A percentile compares a stretch with the other conserved stretches of the same genome.
phyloP scores from a whole-genome alignment of 257 asterid genomes.

The Handroanthus guayacan region DNA sequence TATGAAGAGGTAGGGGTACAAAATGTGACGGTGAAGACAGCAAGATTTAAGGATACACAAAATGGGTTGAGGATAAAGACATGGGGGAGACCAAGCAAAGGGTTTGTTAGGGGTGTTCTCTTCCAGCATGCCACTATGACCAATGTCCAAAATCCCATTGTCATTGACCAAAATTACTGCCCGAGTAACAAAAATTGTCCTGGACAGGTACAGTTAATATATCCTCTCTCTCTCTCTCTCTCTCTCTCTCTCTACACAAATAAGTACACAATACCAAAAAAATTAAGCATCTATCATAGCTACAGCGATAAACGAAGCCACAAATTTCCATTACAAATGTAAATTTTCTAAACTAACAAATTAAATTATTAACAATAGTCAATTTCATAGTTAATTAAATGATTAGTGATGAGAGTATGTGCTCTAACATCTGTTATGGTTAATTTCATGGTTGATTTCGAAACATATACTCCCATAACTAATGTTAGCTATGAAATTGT shows the following conservation, averaged over 20 bases:
- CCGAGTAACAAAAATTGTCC: conserved; percentile 55
- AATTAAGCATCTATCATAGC: no score
- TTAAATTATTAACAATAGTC: no score
- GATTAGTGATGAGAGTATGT: no score
- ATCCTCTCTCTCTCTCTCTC: not conserved
- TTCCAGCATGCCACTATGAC: conserved; percentile 62
- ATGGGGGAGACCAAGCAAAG: conserved; percentile 73
- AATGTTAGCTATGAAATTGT: no score
- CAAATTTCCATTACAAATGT: no score
- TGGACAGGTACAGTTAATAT: conserved; percentile 49
- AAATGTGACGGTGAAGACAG: conserved; percentile 59
- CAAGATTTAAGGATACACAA: conserved; percentile 48
- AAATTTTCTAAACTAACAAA: no score
- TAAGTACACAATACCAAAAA: not conserved
- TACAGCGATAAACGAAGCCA: no score
- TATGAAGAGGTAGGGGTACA: conserved; percentile 59
- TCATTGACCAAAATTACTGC: conserved; percentile 72
- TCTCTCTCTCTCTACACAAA: not conserved
- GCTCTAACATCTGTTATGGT: no score
- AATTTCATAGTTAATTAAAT: no score
- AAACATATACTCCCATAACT: no score
- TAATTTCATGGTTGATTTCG: no score
- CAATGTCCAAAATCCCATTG: conserved; percentile 67
- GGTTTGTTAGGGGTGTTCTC: conserved; percentile 51
- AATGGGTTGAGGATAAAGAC: conserved; percentile 68